Conservation (phyloP, 2,329 filamentous ascomycete genomes). For the Hypoxylon rubiginosum region DNA sequence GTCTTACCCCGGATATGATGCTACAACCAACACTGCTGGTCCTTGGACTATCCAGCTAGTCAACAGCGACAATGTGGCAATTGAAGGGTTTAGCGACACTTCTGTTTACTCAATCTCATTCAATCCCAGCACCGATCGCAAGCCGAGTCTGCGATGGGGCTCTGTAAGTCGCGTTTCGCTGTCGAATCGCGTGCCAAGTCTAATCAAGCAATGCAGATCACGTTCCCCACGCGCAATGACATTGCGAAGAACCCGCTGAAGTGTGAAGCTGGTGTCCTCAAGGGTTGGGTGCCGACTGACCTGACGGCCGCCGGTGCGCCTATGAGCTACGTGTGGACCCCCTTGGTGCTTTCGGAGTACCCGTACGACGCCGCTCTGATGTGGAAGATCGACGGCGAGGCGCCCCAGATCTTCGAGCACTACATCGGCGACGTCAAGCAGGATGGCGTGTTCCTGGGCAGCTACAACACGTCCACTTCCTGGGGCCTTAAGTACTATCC, state of each 20-base stretch:
- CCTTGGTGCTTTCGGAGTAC: slow-evolving; percentile 31
- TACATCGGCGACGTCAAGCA: slow-evolving; percentile 39
- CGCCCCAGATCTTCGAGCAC: slow-evolving; percentile 42
- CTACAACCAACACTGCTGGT: slow-evolving; percentile 36
- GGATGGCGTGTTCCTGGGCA: slow-evolving; percentile 40
- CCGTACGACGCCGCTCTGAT: slow-evolving; percentile 40
- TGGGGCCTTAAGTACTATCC: slow-evolving; percentile 38
- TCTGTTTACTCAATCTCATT: slow-evolving; percentile 37
- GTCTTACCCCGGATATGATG: slow-evolving; percentile 38
- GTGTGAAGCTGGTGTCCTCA: slow-evolving; percentile 36
- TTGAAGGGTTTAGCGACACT: slow-evolving; percentile 41
- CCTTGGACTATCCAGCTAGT: slow-evolving; percentile 39
- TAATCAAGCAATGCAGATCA: slow-evolving; percentile 30
- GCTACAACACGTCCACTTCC: slow-evolving; percentile 31
- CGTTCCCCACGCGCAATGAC: slow-evolving; percentile 40
- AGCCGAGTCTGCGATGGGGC: slow-evolving; percentile 39
- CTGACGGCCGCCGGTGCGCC: slow-evolving; percentile 40
- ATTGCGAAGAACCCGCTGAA: slow-evolving; percentile 39
- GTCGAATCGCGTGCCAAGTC: not conserved
- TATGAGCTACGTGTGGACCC: slow-evolving; percentile 32
- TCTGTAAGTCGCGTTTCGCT: slow-evolving; percentile 22
- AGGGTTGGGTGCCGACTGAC: slow-evolving; percentile 35
- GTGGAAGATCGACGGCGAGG: slow-evolving; percentile 38
- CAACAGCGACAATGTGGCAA: slow-evolving; percentile 38
- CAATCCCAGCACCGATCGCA: slow-evolving; percentile 33